Evolutionary conservation across 805 yeast species (phyloP).

Genomic region (Metschnikowia corniflorae): DNA sequence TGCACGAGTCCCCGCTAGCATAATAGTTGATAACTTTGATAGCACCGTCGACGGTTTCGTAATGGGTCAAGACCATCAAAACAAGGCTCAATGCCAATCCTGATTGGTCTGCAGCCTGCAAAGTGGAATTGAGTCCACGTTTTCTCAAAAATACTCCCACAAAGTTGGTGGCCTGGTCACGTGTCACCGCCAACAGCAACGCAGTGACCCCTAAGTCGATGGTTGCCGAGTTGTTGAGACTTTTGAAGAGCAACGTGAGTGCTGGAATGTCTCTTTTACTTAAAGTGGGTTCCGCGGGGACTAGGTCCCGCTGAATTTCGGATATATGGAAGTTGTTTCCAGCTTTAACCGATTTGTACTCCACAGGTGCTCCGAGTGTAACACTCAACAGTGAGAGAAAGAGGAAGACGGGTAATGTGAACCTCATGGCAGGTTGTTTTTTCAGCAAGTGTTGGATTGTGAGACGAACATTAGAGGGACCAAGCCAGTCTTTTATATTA

Average conservation of each 20-base stretch:
- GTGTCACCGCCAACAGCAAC: slow-evolving; percentile 23
- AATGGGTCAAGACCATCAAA: slow-evolving; percentile 19
- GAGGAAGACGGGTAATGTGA: slow-evolving; percentile 6
- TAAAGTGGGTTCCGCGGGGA: slow-evolving; percentile 4
- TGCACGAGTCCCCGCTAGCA: slow-evolving; percentile 7
- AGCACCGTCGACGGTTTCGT: slow-evolving; percentile 18
- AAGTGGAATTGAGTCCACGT: slow-evolving; percentile 21
- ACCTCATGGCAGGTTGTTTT: slow-evolving; percentile 7
- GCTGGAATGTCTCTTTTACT: slow-evolving; percentile 18
- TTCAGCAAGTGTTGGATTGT: no score
- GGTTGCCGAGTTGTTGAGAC: slow-evolving; percentile 21
- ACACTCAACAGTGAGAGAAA: slow-evolving; percentile 7
- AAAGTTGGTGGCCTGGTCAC: slow-evolving; percentile 22
- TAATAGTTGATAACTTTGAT: slow-evolving; percentile 14
- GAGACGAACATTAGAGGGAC: no score
- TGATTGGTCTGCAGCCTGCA: slow-evolving; percentile 25
- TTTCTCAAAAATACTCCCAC: slow-evolving; percentile 22
- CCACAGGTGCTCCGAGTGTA: slow-evolving; percentile 11
- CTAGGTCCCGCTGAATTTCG: slow-evolving; percentile 3
- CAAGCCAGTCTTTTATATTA: no score
- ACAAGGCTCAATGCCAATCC: slow-evolving; percentile 27
- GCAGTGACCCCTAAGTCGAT: slow-evolving; percentile 21
- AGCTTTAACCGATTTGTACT: slow-evolving; percentile 1
- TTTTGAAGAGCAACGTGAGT: slow-evolving; percentile 23
- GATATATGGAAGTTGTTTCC: slow-evolving; percentile 3